Percentiles rank a stretch among this genome's conserved stretches.
Evolutionary conservation across 1,139 yeast genomes (phyloP).

Genomic region (Candida neerlandica): DNA sequence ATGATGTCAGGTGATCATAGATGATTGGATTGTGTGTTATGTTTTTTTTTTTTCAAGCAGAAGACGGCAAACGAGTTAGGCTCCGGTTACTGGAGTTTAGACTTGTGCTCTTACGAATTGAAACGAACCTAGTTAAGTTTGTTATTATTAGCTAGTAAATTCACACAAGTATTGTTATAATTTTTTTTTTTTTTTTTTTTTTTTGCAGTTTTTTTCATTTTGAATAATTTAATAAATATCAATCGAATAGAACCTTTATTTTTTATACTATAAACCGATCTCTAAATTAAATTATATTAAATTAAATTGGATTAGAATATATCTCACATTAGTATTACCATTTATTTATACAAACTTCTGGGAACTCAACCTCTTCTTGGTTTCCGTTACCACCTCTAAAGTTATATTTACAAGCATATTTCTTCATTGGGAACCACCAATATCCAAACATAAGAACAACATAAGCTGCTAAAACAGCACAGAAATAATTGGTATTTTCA

Average conservation of each 20-base stretch:
- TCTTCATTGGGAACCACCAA: conserved; percentile 56
- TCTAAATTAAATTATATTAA: background rate
- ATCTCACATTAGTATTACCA: conserved; percentile 10
- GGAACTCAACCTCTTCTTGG: conserved; percentile 49
- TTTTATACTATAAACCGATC: background rate
- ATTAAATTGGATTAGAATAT: background rate
- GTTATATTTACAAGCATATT: conserved; percentile 39
- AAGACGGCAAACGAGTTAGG: too few relatives aligned
- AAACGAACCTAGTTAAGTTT: background rate
- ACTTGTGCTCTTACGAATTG: too few relatives aligned
- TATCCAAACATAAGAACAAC: conserved; percentile 54
- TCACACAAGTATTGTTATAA: background rate
- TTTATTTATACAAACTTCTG: conserved; percentile 41
- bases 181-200: background rate
- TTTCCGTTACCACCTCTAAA: conserved; percentile 50
- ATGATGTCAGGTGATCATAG: too few relatives aligned
- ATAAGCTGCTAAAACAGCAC: conserved; percentile 64
- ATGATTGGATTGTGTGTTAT: too few relatives aligned
- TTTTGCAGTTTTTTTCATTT: background rate
- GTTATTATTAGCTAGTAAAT: background rate
- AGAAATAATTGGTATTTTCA: conserved; percentile 69
- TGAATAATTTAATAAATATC: background rate
- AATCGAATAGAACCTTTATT: background rate
- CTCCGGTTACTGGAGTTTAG: too few relatives aligned
- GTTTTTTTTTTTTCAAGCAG: too few relatives aligned